Conservation (phyloP, 805 yeast genomes). For the Candida yuanshanica region DNA sequence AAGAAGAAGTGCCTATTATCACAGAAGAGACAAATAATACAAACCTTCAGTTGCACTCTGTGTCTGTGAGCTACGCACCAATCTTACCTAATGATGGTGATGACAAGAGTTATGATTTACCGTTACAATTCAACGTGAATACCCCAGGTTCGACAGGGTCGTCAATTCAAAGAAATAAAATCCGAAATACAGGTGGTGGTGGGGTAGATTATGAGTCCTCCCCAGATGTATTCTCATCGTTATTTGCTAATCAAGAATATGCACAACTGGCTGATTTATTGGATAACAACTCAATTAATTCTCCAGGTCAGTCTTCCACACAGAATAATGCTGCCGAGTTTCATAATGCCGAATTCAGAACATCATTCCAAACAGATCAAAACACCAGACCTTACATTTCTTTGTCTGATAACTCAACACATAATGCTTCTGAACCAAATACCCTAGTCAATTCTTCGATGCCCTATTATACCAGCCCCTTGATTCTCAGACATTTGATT, state of each 20-base stretch:
- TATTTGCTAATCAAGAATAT: slow-evolving; percentile 37
- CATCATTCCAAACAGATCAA: slow-evolving; percentile 23
- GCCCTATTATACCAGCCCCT: slow-evolving; percentile 49
- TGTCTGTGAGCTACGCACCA: background rate
- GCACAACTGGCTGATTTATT: slow-evolving; percentile 35
- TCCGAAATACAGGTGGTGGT: background rate
- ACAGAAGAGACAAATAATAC: background rate
- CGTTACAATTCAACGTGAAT: background rate
- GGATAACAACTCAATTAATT: slow-evolving; percentile 15
- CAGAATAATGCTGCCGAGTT: slow-evolving; percentile 8
- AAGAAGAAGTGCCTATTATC: background rate
- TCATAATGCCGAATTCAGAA: slow-evolving; percentile 21
- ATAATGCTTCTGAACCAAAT: slow-evolving; percentile 6
- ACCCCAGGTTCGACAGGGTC: background rate
- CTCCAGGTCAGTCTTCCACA: slow-evolving; percentile 19
- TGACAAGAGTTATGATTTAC: background rate
- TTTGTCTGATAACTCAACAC: slow-evolving; percentile 21
- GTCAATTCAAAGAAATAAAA: background rate
- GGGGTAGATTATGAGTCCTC: slow-evolving; percentile 16
- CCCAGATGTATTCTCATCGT: slow-evolving; percentile 24
- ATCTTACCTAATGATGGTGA: background rate
- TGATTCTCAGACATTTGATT: slow-evolving; percentile 50
- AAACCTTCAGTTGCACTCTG: background rate
- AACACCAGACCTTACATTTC: slow-evolving; percentile 26
- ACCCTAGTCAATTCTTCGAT: slow-evolving; percentile 8